Base-by-base conservation (phyloP, 768 basidiomycete genomes). In the Leucogyrophana mollusca region DNA sequence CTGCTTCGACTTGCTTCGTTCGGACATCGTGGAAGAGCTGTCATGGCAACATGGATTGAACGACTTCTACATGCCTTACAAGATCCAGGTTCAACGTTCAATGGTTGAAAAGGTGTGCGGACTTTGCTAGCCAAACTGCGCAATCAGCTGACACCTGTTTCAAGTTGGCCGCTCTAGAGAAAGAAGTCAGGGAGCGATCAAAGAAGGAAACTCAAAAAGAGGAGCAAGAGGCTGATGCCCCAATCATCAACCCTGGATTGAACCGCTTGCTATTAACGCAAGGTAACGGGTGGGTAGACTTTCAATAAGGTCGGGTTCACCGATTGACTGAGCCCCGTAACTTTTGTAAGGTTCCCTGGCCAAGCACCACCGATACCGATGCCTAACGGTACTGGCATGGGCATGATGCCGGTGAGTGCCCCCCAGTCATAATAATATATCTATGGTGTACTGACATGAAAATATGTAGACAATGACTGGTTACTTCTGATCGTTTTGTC, bases 21-120 rank as follows among this genome's bases (percentile, higher is more conserved):
- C 93, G 3, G 95, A 98, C 59, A 68, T 94, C 46, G 92, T 96
- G 21, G 89, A 94, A 68, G 95, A 96, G 65, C 72, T 96, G 27
- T 93, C 93, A 51, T 98, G 96, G 96, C 88, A 91, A 62, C 85
- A 96, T 56, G 95, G 87, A 17, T 77, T 99, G 37, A 92, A 91
- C 59, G 96, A 99, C 68, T 98, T 95, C 72, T 90, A 90, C 62
- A 96, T 95, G 90, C 96, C 96, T 1, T 98, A 90, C 67, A 85
- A 83, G 63, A 85, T 96, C 39, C 95, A 98, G 66, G 79, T 83
- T 24, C 86, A 90, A 58, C 82, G 94, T 46, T 79, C 85, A 30
- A 72, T 85, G 61, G 78, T 87, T 14, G 87, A 87, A 47, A 89
- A 82, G 77, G 87, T 86, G 45, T 9, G 68, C 8, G 45, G 2